Percentiles rank a stretch among this genome's conserved stretches.
These are phyloP conservation scores for Elsinoe necatrix DNA, from an alignment of 2,329 filamentous ascomycete genomes.

Conservation along the genomic window DNA sequence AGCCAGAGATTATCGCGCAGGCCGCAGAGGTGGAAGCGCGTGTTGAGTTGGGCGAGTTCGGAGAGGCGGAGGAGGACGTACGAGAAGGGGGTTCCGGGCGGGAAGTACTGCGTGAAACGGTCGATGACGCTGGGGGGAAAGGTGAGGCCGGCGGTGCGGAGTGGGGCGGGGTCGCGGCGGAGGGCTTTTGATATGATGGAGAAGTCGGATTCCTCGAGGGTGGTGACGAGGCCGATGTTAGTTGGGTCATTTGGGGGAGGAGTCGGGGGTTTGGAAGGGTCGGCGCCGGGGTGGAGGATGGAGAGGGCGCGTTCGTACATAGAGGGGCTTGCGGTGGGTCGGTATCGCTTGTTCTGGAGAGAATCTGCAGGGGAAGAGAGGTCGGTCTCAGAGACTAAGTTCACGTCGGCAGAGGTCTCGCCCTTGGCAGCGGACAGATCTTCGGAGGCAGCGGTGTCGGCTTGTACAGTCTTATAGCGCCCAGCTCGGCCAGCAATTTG, in stretches of 20 bases:
- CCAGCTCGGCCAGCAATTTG: slow-evolving; percentile 93
- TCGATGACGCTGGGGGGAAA: slow-evolving; percentile 65
- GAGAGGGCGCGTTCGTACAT: slow-evolving; percentile 9
- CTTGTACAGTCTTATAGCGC: slow-evolving; percentile 65
- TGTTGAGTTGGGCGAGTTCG: slow-evolving; percentile 56
- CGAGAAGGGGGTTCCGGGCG: slow-evolving; percentile 68
- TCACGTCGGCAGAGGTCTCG: slow-evolving; percentile 17
- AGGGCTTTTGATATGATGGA: slow-evolving; percentile 55
- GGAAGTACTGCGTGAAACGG: slow-evolving; percentile 73
- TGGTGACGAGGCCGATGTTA: slow-evolving; percentile 68
- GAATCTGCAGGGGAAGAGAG: not conserved
- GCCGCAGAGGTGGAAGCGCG: slow-evolving; percentile 62
- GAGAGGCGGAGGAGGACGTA: slow-evolving; percentile 71
- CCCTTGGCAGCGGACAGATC: slow-evolving; percentile 24
- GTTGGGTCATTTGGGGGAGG: slow-evolving; percentile 21
- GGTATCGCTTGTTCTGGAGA: not conserved
- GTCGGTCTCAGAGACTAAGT: not conserved
- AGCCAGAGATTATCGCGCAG: slow-evolving; percentile 56
- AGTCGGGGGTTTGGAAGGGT: slow-evolving; percentile 2
- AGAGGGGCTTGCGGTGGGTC: not conserved
- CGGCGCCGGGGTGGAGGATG: slow-evolving; percentile 2
- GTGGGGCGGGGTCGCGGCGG: slow-evolving; percentile 51
- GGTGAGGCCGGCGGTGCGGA: slow-evolving; percentile 63
- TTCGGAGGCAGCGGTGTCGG: slow-evolving; percentile 35
- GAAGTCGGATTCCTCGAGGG: slow-evolving; percentile 64